Evolutionary conservation across 805 yeast genomes (phyloP).

Genomic region (Teunomyces kruisii): DNA sequence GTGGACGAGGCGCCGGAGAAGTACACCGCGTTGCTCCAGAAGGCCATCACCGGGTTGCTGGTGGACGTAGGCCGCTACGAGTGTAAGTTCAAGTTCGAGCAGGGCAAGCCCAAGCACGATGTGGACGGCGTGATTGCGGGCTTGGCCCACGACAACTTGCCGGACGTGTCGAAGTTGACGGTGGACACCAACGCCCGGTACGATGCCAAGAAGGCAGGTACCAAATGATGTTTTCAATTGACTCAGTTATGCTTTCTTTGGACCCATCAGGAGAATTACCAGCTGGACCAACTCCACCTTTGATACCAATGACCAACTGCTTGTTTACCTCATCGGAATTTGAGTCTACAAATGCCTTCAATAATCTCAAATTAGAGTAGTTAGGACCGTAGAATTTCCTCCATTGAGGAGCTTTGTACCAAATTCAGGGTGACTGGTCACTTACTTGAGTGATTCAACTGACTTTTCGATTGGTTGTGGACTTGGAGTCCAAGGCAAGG

Average conservation of each 20-base stretch:
- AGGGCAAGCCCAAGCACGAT: conserved; percentile 44
- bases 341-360: conserved; percentile 55
- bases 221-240: conserved; percentile 47
- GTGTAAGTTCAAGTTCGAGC: conserved; percentile 61
- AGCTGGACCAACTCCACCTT: conserved; percentile 57
- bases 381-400: conserved; percentile 76
- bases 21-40: conserved; percentile 43
- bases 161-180: conserved; percentile 27
- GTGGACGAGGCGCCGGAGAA: conserved; percentile 56
- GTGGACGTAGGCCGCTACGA: conserved; percentile 47
- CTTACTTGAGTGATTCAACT: conserved; percentile 47
- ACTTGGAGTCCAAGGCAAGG: conserved; percentile 63
- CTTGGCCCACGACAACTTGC: conserved; percentile 35
- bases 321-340: conserved; percentile 54
- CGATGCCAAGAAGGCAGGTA: not conserved
- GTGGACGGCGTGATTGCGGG: conserved; percentile 54
- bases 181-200: conserved; percentile 13
- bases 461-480: conserved; percentile 58
- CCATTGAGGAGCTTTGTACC: conserved; percentile 61
- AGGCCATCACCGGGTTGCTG: conserved; percentile 56
- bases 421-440: conserved; percentile 43
- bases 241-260: conserved; percentile 43
- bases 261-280: conserved; percentile 49
- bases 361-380: conserved; percentile 51
- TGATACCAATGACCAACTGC: conserved; percentile 60